Base-by-base conservation (phyloP, 2,329 filamentous ascomycete species). In the Botrytis cinerea region DNA sequence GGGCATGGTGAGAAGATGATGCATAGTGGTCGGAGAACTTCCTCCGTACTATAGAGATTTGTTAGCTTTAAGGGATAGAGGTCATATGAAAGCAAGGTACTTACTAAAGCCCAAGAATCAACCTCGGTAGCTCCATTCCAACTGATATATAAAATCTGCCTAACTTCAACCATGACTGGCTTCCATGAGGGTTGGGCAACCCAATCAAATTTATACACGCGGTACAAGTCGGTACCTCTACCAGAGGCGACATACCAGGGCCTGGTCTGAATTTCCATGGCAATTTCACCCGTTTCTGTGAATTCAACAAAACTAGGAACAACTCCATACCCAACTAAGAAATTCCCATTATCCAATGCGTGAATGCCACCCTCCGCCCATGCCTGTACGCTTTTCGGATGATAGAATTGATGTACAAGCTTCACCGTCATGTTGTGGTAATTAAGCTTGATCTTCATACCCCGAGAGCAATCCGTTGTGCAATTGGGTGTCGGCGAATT, bases 291-390 rank as follows among this genome's bases (percentile, higher is more conserved):
- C 51, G 82, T 79, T 28, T 77, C 69, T 0, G 81, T 75, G 77
- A 82, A 87, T 76, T 89, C 87, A 20, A 83, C 86, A 73, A 84
- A 84, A 0, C 84, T 83, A 1, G 86, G 84, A 20, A 82, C 82
- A n/a, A 85, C 84, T 18, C 87, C 85, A 82, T 84, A 88, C 43
- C 84, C 85, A 14, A 87, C 81, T 22, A 88, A 79, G 2, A 83
- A 81, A 75, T 87, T 86, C 14, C 82, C 83, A 66, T 82, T 84
- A 32, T 83, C 82, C 10, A 86, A 80, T 18, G 83, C 74, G 73
- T 86, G 84, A 73, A 83, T 80, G 59, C 83, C 85, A 25, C 84
- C 84, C 74, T 86, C 84, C 3, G 84, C 85, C 54, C 81, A 81
- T 20, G 81, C 82, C 25, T 82, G 80, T 43, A 86, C 79, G 2